These are phyloP conservation scores for Globisporangium cystogenes DNA, from an alignment of 352 stramenopile species.

Conservation along the genomic window DNA sequence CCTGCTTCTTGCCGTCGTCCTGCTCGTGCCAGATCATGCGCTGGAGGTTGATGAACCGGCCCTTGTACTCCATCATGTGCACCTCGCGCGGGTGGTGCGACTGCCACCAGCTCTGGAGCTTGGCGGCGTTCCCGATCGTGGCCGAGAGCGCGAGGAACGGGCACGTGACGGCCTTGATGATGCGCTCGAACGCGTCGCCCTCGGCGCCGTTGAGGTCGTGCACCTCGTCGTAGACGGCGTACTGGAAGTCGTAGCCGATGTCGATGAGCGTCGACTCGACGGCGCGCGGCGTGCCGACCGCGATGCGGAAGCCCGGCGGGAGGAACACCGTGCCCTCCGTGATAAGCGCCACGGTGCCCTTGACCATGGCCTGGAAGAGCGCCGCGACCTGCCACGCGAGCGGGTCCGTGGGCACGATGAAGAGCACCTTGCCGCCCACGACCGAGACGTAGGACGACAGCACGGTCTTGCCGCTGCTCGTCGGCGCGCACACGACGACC, in stretches of 20 bases:
- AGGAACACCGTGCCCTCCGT: slow-evolving; percentile 89
- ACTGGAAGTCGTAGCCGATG: slow-evolving; percentile 94
- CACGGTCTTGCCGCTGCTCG: slow-evolving; percentile 96
- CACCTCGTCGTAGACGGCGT: slow-evolving; percentile 98
- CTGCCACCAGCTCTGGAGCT: slow-evolving; percentile 95
- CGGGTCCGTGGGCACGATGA: slow-evolving; percentile 95
- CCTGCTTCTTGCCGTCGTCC: slow-evolving; percentile 46
- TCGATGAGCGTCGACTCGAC: slow-evolving; percentile 92
- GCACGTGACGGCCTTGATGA: slow-evolving; percentile 94
- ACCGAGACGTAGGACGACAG: slow-evolving; percentile 83
- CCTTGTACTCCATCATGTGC: slow-evolving; percentile 94
- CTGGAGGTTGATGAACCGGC: slow-evolving; percentile 98
- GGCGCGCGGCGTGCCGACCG: slow-evolving; percentile 94
- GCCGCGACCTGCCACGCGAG: slow-evolving; percentile 98
- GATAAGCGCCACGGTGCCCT: slow-evolving; percentile 94
- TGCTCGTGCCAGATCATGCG: slow-evolving; percentile 92
- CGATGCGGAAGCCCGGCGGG: slow-evolving; percentile 83
- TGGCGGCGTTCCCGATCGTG: slow-evolving; percentile 96
- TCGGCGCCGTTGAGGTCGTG: slow-evolving; percentile 97
- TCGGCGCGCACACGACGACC: slow-evolving; percentile 97
- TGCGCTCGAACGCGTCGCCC: slow-evolving; percentile 94
- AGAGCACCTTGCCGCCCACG: slow-evolving; percentile 74
- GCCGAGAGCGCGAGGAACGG: slow-evolving; percentile 97
- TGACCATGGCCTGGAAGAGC: slow-evolving; percentile 98
- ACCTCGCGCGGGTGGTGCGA: slow-evolving; percentile 84